phyloP scores from a whole-genome alignment of 2,329 filamentous ascomycete genomes.

The Fusarium sp. region DNA sequence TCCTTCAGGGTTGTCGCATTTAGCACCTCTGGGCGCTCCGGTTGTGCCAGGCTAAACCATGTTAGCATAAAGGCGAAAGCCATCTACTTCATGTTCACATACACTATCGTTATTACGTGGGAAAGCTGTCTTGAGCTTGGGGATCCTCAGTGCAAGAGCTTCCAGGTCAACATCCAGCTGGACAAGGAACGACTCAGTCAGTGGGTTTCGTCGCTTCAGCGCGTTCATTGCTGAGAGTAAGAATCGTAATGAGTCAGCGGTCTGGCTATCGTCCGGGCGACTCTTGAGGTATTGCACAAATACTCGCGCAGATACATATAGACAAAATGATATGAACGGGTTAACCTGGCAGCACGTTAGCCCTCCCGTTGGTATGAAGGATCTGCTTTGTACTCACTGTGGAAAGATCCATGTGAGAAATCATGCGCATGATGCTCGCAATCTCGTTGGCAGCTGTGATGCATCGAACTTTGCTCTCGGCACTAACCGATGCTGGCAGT shows the following conservation, averaged over 20 bases:
- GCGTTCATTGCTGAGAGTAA: constrained; percentile 91
- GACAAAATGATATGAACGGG: constrained; percentile 92
- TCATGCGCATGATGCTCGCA: constrained; percentile 93
- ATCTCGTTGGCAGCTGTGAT: constrained; percentile 95
- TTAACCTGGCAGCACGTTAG: constrained; percentile 76
- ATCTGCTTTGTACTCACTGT: constrained; percentile 67
- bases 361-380: not conserved
- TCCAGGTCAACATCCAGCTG: constrained; percentile 94
- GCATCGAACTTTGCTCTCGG: constrained; percentile 92
- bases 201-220: constrained; percentile 85
- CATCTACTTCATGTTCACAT: constrained; percentile 47
- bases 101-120: constrained; percentile 66
- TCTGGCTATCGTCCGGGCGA: constrained; percentile 84
- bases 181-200: constrained; percentile 94
- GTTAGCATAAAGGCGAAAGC: constrained; percentile 39
- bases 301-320: constrained; percentile 94
- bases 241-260: constrained; percentile 86
- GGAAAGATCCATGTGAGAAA: constrained; percentile 88
- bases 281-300: constrained; percentile 98
- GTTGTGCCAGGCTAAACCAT: constrained; percentile 46
- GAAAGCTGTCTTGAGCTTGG: constrained; percentile 67
- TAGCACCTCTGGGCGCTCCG: constrained; percentile 35
- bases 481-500: constrained; percentile 79
- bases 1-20: constrained; percentile 54
- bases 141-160: constrained; percentile 72